Evolutionary conservation across 1,139 yeast genomes (phyloP), one percentile per base, ranked within the genome.

Genomic region (Suhomyces yuchorum): DNA sequence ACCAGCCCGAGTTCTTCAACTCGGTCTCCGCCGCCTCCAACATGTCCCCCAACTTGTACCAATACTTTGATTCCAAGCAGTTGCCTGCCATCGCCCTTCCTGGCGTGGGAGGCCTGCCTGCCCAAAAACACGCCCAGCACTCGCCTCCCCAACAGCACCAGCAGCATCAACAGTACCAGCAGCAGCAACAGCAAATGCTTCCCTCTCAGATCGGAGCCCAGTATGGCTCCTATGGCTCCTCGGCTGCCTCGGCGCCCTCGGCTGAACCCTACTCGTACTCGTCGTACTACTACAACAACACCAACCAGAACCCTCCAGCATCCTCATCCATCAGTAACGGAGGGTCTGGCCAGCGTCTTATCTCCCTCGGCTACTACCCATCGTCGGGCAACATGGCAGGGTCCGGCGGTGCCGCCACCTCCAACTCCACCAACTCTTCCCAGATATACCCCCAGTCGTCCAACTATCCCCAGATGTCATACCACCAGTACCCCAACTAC

Each of bases 81-180:
- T 42, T 51, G 23, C 54, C 54, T 28, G 49, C 52, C 12, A 51
- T 51, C 12, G 47, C 43, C 15, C 44, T 51, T 11, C 52, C 52
- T 15, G 38, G 42, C n/a, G 44, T 35, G 38, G 36, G 26, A 28
- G 30, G 37, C 6, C 46, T 23, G 24, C 23, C 33, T 15, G 23
- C 34, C 20, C n/a, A 32, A 22, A 37, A 34, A n/a, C 48, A 44
- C 36, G 32, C 42, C 7, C 46, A 28, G 19, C 41, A 24, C 28
- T 37, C 23, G 32, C 37, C 45, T 12, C 30, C 36, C 8, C 28
- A 14, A 33, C 46, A 12, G 18, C 46, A 23, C 28, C 40, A 18
- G 28, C 32, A 14, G 33, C 41, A 12, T 6, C 48, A 18, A 32
- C 43, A 14, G 36, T n/a, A 17, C 14, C 39, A 23, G 18, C 44